Conservation (phyloP, 805 yeast genomes). For the Sugiyamaella smithiae region DNA sequence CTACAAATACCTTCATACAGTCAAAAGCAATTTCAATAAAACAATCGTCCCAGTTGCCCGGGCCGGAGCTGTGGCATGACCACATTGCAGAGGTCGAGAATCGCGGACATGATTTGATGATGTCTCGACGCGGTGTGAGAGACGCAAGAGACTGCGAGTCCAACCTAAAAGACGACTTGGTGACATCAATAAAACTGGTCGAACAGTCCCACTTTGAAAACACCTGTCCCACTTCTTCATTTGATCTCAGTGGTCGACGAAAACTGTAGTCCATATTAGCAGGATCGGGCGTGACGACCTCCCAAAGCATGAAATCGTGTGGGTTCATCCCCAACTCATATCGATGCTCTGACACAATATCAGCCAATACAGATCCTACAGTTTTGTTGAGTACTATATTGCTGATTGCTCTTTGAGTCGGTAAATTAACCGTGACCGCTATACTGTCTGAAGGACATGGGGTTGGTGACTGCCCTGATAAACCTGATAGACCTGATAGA, state of each 20-base stretch:
- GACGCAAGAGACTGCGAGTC: conserved; percentile 31
- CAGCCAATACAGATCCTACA: conserved; percentile 19
- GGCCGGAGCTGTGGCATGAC: conserved; percentile 16
- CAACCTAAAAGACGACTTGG: conserved; percentile 23
- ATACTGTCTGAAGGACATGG: background rate
- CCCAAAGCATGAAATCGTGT: conserved; percentile 32
- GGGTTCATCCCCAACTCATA: conserved; percentile 29
- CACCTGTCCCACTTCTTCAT: conserved; percentile 25
- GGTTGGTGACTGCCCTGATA: background rate
- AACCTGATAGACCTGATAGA: background rate
- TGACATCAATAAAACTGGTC: conserved; percentile 21
- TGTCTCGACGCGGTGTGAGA: conserved; percentile 33
- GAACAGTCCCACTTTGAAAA: conserved; percentile 11
- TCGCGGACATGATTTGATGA: conserved; percentile 22
- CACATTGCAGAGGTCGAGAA: conserved; percentile 11
- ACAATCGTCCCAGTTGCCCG: conserved; percentile 18
- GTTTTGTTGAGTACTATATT: conserved; percentile 15
- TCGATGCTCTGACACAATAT: conserved; percentile 30
- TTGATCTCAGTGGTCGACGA: conserved; percentile 28
- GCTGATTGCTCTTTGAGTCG: conserved; percentile 27
- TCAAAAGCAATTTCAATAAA: conserved; percentile 13
- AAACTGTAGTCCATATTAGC: conserved; percentile 17
- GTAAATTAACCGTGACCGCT: conserved; percentile 24
- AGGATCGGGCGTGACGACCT: conserved; percentile 11
- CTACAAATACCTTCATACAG: conserved; percentile 12